Evolutionary conservation across 129 eudicot species (phyloP).

Genomic region (Flaveria robusta): DNA sequence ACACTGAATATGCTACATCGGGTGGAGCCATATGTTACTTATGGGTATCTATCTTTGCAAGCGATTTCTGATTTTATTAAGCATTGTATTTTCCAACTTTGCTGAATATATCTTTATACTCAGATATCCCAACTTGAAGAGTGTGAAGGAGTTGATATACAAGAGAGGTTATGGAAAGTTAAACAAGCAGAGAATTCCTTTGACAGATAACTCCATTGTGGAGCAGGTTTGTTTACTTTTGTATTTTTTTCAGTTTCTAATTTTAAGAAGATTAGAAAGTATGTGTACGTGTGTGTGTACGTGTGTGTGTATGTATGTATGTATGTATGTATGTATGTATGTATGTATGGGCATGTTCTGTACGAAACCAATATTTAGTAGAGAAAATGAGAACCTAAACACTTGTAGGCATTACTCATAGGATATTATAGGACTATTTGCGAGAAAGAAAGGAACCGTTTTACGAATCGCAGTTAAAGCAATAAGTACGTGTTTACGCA

Average conservation of each 20-base stretch:
- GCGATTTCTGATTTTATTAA: not conserved
- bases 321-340: no score
- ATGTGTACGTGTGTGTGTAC: not conserved
- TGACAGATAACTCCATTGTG: conserved; percentile 68
- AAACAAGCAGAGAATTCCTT: conserved; percentile 75
- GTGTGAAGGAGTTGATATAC: conserved; percentile 72
- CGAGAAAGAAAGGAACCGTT: no score
- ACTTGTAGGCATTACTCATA: no score
- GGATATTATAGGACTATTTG: no score
- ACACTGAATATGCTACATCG: conserved; percentile 82
- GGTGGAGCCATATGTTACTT: conserved; percentile 91
- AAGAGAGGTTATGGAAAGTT: conserved; percentile 79
- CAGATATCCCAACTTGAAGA: conserved; percentile 81
- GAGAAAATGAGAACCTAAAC: no score
- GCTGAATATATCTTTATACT: not conserved
- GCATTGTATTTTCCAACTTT: not conserved
- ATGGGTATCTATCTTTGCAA: conserved; percentile 46
- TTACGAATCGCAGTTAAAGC: no score
- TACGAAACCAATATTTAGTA: no score
- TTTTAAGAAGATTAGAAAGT: not conserved
- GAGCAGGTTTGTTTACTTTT: conserved; percentile 48
- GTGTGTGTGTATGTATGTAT: no score
- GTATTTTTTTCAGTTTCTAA: not conserved
- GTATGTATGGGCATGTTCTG: no score
- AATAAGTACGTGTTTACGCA: not conserved